These are phyloP conservation scores for Phoma herbarum DNA, from an alignment of 2,329 filamentous ascomycete genomes.

Conservation along the genomic window DNA sequence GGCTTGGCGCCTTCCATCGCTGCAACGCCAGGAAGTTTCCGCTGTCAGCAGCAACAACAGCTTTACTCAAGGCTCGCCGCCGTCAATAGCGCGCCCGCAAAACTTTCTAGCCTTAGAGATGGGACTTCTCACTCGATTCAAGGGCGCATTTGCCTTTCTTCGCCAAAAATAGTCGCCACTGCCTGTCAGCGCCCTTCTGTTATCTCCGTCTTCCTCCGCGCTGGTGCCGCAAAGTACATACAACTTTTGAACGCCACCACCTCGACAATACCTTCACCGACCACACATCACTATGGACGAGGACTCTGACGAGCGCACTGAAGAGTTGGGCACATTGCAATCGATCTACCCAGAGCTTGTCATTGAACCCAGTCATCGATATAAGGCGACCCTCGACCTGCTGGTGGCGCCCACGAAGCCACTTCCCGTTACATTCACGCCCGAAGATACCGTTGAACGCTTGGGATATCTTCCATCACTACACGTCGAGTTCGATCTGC, in stretches of 20 bases:
- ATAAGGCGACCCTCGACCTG: conserved; percentile 62
- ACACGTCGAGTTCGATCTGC: conserved; percentile 61
- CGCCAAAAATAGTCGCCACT: conserved; percentile 27
- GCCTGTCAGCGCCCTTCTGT: conserved; percentile 25
- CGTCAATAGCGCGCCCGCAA: not conserved
- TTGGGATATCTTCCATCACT: conserved; percentile 67
- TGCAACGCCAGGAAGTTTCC: not conserved
- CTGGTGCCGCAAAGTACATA: conserved; percentile 13
- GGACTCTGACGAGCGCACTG: conserved; percentile 64
- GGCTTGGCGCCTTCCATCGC: conserved; percentile 4
- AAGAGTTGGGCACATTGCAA: conserved; percentile 67
- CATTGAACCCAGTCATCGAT: conserved; percentile 55
- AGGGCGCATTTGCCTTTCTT: conserved; percentile 21
- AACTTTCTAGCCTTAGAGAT: conserved; percentile 15
- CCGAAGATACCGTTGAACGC: conserved; percentile 52
- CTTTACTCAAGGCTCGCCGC: not conserved
- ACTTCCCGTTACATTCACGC: conserved; percentile 48
- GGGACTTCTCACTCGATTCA: conserved; percentile 23
- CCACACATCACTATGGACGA: conserved; percentile 38
- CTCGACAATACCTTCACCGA: not conserved
- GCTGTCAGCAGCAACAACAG: conserved; percentile 2
- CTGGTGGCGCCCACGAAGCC: conserved; percentile 64
- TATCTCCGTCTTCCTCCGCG: conserved; percentile 13
- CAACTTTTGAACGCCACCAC: not conserved
- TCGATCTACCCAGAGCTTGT: conserved; percentile 70